Base-by-base conservation (phyloP, 1,139 yeast species). In the Meyerozyma athensensis region DNA sequence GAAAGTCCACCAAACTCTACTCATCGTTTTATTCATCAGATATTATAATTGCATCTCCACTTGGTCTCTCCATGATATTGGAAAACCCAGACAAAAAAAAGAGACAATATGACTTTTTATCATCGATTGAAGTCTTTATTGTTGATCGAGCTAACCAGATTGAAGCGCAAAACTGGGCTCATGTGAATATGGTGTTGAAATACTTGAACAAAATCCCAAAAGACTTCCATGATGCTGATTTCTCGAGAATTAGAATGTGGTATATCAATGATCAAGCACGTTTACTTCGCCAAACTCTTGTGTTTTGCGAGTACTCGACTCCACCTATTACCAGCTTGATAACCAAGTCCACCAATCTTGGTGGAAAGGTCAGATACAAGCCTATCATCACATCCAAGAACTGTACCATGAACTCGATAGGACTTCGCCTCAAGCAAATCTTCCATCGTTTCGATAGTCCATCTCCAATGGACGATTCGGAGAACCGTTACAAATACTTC, bases 131-230 rank as follows among this genome's bases (percentile, higher is more conserved):
- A 59, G 59, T 94, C 6, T 61, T 82, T 33, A 65, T 90, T 20
- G 64, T 89, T 28, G 98, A 92, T 58, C 86, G 83, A 51, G 80
- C 95, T 7, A 89, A 89, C 54, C 87, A 90, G 31, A 71, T 90
- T 44, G 86, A 86, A 54, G 86, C 85, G 86, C 98, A 94, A 61
- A 89, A 90, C 52, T 85, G 97, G 92, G 86, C 85, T 30, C 96
- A 92, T 62, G 74, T 92, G 5, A 72, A 70, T 30, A 72, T 81
- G 0, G 74, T 90, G n/a, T 66, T 82, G 51, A 79, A 81, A 45
- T 79, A 83, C 54, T 50, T 89, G 41, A 89, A 89, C 59, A 67
- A 73, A 42, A 77, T 87, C 33, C 98, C 98, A 5, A 75, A 75
- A 44, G 72, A 75, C 37, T 82, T 84, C 49, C 79, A 84, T 42